A percentile compares a stretch with the other conserved stretches of the same genome.
phyloP scores from a whole-genome alignment of 805 yeast genomes.

The Wickerhamomyces canadensis region DNA sequence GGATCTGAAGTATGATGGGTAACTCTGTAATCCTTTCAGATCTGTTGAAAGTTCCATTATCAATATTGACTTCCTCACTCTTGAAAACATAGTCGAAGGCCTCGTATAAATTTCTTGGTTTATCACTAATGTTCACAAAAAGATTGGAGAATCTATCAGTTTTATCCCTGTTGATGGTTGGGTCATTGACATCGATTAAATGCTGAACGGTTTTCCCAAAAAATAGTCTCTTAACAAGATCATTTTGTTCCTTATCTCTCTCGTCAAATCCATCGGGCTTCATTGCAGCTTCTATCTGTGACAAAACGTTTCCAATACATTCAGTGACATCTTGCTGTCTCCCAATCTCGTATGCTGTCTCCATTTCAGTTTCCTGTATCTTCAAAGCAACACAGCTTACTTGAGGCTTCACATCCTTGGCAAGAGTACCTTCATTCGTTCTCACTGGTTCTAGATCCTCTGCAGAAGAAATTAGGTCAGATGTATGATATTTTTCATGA shows the following conservation, averaged over 20 bases:
- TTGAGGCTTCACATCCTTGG: constrained; percentile 7
- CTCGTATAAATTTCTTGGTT: constrained; percentile 84
- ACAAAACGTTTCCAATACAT: constrained; percentile 89
- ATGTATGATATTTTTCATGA: constrained; percentile 1
- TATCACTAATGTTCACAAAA: constrained; percentile 81
- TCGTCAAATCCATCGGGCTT: constrained; percentile 59
- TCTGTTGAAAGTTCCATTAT: constrained; percentile 66
- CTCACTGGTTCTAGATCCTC: not conserved
- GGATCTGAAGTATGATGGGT: constrained; percentile 85
- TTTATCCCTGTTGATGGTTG: constrained; percentile 39
- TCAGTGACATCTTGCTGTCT: constrained; percentile 98
- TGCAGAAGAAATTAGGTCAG: constrained; percentile 2
- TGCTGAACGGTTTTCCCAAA: constrained; percentile 83
- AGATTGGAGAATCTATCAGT: constrained; percentile 76
- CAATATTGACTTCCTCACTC: constrained; percentile 60
- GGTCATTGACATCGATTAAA: constrained; percentile 44
- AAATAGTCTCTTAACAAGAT: constrained; percentile 72
- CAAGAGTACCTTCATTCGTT: no score
- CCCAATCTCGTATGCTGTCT: constrained; percentile 71
- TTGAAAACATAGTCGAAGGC: constrained; percentile 82
- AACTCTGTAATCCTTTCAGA: constrained; percentile 63
- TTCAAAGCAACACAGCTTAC: constrained; percentile 21
- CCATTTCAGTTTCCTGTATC: constrained; percentile 55
- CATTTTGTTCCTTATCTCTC: constrained; percentile 75
- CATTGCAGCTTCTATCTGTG: constrained; percentile 85